Percentiles rank a stretch among this genome's conserved stretches.
Evolutionary conservation across 2,329 filamentous ascomycete genomes (phyloP).

Genomic region (Trichoderma polysporum): DNA sequence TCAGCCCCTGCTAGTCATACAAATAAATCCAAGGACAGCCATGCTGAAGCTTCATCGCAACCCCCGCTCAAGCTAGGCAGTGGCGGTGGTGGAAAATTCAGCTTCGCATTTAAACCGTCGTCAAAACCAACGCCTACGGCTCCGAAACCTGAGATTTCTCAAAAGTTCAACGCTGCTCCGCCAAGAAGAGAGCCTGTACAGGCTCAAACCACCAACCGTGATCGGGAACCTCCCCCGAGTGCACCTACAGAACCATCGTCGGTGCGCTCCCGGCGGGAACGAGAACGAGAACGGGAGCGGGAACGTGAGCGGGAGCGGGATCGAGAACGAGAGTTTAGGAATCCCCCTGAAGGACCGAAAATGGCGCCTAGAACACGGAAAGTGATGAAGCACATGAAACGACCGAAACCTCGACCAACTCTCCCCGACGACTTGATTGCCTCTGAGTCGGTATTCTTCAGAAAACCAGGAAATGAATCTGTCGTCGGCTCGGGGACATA

Average conservation of each 20-base stretch:
- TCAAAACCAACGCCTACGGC: slow-evolving; percentile 56
- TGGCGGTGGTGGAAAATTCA: slow-evolving; percentile 65
- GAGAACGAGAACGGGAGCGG: neutral
- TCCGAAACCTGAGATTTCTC: slow-evolving; percentile 65
- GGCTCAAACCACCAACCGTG: slow-evolving; percentile 28
- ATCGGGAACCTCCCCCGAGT: slow-evolving; percentile 49
- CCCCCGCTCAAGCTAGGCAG: slow-evolving; percentile 55
- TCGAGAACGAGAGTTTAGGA: slow-evolving; percentile 30
- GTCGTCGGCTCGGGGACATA: slow-evolving; percentile 95
- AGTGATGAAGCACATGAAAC: slow-evolving; percentile 67
- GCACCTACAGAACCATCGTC: slow-evolving; percentile 57
- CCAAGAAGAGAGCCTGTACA: slow-evolving; percentile 41
- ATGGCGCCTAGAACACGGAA: slow-evolving; percentile 55
- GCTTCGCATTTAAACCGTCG: slow-evolving; percentile 85
- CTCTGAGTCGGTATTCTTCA: slow-evolving; percentile 88
- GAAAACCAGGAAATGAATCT: slow-evolving; percentile 96
- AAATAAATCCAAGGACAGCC: slow-evolving; percentile 43
- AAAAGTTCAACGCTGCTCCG: slow-evolving; percentile 66
- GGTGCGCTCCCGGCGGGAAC: slow-evolving; percentile 38
- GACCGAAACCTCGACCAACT: slow-evolving; percentile 68
- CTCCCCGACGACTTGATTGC: slow-evolving; percentile 69
- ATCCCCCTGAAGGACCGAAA: slow-evolving; percentile 38
- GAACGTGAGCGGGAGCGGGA: neutral
- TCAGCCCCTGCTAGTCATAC: slow-evolving; percentile 5
- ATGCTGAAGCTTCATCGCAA: slow-evolving; percentile 44